phyloP scores from a whole-genome alignment of 169 alveolate species.

The Cryptosporidium andersoni region DNA sequence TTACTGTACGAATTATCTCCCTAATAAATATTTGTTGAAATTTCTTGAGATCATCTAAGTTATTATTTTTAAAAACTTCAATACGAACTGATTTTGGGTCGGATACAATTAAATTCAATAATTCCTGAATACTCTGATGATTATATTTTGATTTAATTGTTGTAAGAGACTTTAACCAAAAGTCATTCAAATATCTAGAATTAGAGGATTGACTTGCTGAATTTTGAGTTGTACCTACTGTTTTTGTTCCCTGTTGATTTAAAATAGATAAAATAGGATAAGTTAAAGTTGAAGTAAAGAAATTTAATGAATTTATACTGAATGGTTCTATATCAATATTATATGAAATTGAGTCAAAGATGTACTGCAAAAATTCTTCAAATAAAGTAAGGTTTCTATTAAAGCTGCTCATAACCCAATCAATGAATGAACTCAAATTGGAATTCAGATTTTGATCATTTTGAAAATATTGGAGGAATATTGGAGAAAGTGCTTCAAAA shows the following conservation, averaged over 20 bases:
- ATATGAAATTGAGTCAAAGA: too few relatives aligned
- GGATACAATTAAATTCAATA: slow-evolving; percentile 23
- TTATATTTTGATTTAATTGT: too few relatives aligned
- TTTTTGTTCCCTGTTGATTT: background rate
- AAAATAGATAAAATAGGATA: slow-evolving; percentile 31
- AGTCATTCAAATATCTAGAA: too few relatives aligned
- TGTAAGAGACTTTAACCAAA: too few relatives aligned
- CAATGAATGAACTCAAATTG: slow-evolving; percentile 4
- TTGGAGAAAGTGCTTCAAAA: slow-evolving; percentile 12
- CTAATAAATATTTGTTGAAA: slow-evolving; percentile 11
- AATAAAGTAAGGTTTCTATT: too few relatives aligned
- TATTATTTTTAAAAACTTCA: slow-evolving; percentile 22
- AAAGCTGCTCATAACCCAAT: slow-evolving; percentile 10
- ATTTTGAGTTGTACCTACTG: slow-evolving; percentile 16
- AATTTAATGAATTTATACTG: slow-evolving; percentile 22
- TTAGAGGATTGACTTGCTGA: background rate
- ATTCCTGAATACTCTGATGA: slow-evolving; percentile 23
- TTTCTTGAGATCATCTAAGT: slow-evolving; percentile 7
- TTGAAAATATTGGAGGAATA: slow-evolving; percentile 41
- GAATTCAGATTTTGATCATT: slow-evolving; percentile 11
- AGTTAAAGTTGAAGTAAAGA: slow-evolving; percentile 7
- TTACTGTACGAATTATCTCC: slow-evolving; percentile 22
- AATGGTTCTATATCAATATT: background rate
- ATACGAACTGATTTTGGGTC: slow-evolving; percentile 39
- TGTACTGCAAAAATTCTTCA: too few relatives aligned